Percentiles rank a stretch among this genome's conserved stretches.
phyloP scores from a whole-genome alignment of 805 yeast genomes.

The Clavispora phyllophila region DNA sequence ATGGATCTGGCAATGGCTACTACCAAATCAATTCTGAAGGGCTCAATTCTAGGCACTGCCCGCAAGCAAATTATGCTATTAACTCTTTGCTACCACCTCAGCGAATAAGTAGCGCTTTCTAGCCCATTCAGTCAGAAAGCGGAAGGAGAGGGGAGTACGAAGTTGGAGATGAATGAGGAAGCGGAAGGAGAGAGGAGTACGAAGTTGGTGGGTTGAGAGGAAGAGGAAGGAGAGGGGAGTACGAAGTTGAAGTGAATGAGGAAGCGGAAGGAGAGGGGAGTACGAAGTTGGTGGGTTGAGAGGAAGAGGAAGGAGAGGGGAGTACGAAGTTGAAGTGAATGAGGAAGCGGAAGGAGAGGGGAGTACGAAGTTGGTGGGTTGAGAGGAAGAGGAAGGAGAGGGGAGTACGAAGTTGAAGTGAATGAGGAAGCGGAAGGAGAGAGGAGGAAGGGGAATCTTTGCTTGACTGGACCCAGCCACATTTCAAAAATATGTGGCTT shows the following conservation, averaged over 20 bases:
- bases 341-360: neutral
- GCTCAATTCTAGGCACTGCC: neutral
- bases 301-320: neutral
- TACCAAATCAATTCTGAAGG: neutral
- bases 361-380: neutral
- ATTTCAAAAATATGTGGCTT: neutral
- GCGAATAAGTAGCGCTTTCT: no score
- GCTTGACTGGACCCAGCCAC: neutral
- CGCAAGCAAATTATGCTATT: neutral
- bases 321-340: neutral
- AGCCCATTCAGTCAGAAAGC: no score
- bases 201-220: neutral
- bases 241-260: neutral
- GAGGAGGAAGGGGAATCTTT: neutral
- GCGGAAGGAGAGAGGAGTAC: neutral
- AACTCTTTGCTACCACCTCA: neutral
- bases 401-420: neutral
- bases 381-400: neutral
- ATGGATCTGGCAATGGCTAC: neutral
- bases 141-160: neutral
- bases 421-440: neutral
- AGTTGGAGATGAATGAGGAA: neutral
- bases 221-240: neutral
- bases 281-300: neutral
- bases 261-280: neutral